Evolutionary conservation across 2,329 filamentous ascomycete species (phyloP), one percentile per base, ranked within the genome.

Genomic region (Aureobasidium musti): DNA sequence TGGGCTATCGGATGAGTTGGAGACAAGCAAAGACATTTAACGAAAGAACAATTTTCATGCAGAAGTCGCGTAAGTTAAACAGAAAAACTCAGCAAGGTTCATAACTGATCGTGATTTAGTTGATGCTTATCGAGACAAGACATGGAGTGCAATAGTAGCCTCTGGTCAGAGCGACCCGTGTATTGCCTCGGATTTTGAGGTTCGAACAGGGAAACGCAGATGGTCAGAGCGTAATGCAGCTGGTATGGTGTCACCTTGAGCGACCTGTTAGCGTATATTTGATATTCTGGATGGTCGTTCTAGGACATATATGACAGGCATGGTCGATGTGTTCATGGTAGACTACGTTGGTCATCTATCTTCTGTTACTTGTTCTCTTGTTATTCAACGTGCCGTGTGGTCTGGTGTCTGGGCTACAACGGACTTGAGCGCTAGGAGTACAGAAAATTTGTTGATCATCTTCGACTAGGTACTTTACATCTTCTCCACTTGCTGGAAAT

Each of bases 1-100:
- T 98, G 53, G 94, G 92, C 2, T 96, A 96, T 77, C 87, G 94
- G 54, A 96, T 99, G 91, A 93, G 91, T 57, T 99, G 95, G 94
- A 89, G 93, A 65, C 94, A 98, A 80, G 95, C 92, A 76, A 85
- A 94, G 73, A 91, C 94, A 13, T 97, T 98, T 81, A 89, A 92
- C 1, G 91, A 90, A 14, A 86, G 92, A 72, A 92, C 89, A 47
- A 83, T 97, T 56, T 97, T 97, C 77, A 81, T 97, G 73, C 94
- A 97, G 78, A 88, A 92, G 82, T 93, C 93, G 72, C 81, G 93
- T 97, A 82, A 87, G 92, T 90, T 54, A 59, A 67, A 54, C 50
- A 11, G 33, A 30, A 19, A 7, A 1, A 5, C 7, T 6, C 2
- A 1, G 7, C 41, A 30, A 5, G 6, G 13, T 6, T 1, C n/a